Evolutionary conservation across 176 grass and related monocot genomes (phyloP).

Genomic region (Tillandsia fasciculata): DNA sequence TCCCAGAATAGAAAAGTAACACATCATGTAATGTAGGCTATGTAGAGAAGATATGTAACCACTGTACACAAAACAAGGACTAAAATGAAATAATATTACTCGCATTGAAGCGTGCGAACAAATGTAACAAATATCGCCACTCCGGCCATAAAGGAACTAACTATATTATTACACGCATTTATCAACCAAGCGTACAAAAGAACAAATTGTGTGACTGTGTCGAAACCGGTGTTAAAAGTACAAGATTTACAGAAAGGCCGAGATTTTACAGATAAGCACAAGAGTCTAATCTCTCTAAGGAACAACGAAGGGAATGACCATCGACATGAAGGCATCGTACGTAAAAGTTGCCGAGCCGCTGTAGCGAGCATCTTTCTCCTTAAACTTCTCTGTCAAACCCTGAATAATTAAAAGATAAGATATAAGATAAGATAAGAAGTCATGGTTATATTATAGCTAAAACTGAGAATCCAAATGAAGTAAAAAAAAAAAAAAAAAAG

Average conservation of each 20-base stretch:
- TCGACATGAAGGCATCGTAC: slow-evolving; percentile 64
- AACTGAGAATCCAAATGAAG: neutral
- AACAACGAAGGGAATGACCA: slow-evolving; percentile 73
- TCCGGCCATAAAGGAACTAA: too few relatives aligned
- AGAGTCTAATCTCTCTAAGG: slow-evolving; percentile 22
- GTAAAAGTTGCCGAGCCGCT: slow-evolving; percentile 56
- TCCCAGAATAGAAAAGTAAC: too few relatives aligned
- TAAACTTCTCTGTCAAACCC: slow-evolving; percentile 93
- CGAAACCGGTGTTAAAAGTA: neutral
- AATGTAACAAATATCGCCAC: too few relatives aligned
- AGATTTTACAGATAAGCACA: neutral
- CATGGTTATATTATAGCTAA: too few relatives aligned
- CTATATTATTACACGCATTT: too few relatives aligned
- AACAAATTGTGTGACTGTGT: too few relatives aligned
- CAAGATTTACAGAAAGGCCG: neutral
- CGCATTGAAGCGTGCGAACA: too few relatives aligned
- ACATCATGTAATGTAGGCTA: too few relatives aligned
- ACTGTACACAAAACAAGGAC: too few relatives aligned
- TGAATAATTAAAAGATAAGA: neutral
- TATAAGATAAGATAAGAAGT: neutral
- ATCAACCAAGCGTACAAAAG: too few relatives aligned
- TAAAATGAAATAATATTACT: too few relatives aligned
- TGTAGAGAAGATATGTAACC: too few relatives aligned
- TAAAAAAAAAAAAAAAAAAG: neutral
- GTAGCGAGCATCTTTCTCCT: slow-evolving; percentile 68